Base-by-base conservation (phyloP, 257 asterid species). In the Paulownia fortunei region DNA sequence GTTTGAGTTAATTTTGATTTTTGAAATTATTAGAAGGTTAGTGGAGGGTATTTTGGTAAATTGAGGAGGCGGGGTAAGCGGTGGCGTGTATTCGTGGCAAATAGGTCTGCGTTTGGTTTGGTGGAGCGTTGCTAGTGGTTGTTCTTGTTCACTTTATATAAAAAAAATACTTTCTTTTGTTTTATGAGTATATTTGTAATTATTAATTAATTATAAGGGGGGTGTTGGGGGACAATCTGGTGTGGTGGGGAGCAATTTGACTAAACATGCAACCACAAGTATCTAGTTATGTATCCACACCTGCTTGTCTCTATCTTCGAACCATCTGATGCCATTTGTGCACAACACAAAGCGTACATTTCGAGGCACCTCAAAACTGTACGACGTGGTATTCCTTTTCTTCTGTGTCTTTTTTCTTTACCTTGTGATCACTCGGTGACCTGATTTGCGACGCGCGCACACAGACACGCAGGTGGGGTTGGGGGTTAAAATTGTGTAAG, bases 81-180 rank as follows among this genome's bases (percentile, higher is more conserved):
- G 87, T 89, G 89, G 82, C 89, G 88, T 86, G 89, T 84, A 55
- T 61, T 77, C 80, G 86, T 83, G 91, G 91, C 87, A 87, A 83
- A 80, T 83, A 81, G 76, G 87, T 79, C 73, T 81, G 87, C 74
- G 76, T 69, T 75, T 74, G 77, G 88, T 87, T 85, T 84, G 89
- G 93, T 87, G 87, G 86, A 76, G 88, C 77, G 87, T 79, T 84
- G 87, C 74, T 63, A 80, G 88, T 87, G 86, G 85, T 76, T 74
- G 80, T 59, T 69, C 56, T 54, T 73, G 74, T 67, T 61, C 59
- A 13, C 76, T 83, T 76, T 76, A 72, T 58, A 23, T 5, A n/a
- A n/a, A n/a, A 63, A 65, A 58, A 51, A 54, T 26, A 58, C 62
- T 37, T 66, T 26, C 21, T 23, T 42, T 42, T 66, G 2, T n/a